Evolutionary conservation across 306 rosid genomes (phyloP).

Genomic region (Vigna trinervia): DNA sequence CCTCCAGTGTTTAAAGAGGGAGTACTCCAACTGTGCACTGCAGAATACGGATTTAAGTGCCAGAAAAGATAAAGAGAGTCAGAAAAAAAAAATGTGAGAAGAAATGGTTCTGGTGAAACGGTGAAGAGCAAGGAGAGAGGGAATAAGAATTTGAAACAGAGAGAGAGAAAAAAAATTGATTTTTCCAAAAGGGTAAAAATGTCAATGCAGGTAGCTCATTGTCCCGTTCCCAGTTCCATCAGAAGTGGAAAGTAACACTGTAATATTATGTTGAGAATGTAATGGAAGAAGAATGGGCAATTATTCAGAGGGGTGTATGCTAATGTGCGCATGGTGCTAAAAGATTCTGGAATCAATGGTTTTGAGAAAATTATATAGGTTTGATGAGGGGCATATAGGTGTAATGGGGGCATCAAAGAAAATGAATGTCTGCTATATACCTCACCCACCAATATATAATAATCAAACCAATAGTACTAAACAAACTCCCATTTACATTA

Average conservation of each 20-base stretch:
- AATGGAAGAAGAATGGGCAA: slow-evolving; percentile 33
- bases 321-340: slow-evolving; percentile 44
- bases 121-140: slow-evolving; percentile 16
- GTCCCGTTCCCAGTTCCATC: slow-evolving; percentile 18
- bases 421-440: slow-evolving; percentile 59
- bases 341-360: slow-evolving; percentile 46
- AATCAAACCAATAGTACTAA: slow-evolving; percentile 46
- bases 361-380: slow-evolving; percentile 35
- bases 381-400: slow-evolving; percentile 44
- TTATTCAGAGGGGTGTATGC: slow-evolving; percentile 31
- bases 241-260: slow-evolving; percentile 24
- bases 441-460: slow-evolving; percentile 56
- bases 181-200: slow-evolving; percentile 20
- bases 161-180: not conserved
- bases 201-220: slow-evolving; percentile 3
- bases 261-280: not conserved
- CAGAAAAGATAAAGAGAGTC: slow-evolving; percentile 44
- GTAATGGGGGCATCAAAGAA: slow-evolving; percentile 56
- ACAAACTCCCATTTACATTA: slow-evolving; percentile 42
- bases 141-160: slow-evolving; percentile 22
- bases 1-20: slow-evolving; percentile 53
- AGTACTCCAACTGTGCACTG: slow-evolving; percentile 43
- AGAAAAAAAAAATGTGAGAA: slow-evolving; percentile 24
- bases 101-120: slow-evolving; percentile 37
- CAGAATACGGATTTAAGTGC: slow-evolving; percentile 57